These are phyloP conservation scores for Tuber melanosporum DNA, from an alignment of 495 filamentous ascomycete genomes.

Conservation along the genomic window DNA sequence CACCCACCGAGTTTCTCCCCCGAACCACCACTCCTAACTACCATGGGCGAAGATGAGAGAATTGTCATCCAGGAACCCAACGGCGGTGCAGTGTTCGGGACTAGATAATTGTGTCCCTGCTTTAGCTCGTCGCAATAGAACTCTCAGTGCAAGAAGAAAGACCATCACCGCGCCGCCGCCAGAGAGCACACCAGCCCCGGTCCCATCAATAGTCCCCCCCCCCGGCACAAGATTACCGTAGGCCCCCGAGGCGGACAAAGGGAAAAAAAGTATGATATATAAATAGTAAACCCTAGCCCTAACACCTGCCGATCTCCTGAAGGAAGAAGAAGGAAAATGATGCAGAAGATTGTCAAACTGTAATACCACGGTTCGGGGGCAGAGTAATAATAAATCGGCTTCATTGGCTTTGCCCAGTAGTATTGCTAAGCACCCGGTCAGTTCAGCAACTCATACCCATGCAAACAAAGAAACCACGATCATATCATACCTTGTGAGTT, in stretches of 20 bases:
- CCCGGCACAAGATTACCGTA: background rate
- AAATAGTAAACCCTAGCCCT: background rate
- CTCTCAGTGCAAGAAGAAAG: too few relatives aligned
- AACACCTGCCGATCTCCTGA: background rate
- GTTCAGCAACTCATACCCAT: constrained; percentile 26
- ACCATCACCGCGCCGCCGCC: background rate
- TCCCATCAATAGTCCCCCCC: background rate
- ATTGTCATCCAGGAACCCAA: too few relatives aligned
- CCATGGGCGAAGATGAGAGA: too few relatives aligned
- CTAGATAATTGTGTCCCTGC: too few relatives aligned
- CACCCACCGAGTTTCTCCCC: too few relatives aligned
- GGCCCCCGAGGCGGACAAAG: too few relatives aligned
- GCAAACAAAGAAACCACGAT: constrained; percentile 11
- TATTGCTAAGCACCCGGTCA: constrained; percentile 63
- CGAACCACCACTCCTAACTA: too few relatives aligned
- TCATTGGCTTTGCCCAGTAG: constrained; percentile 77
- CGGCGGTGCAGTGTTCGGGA: too few relatives aligned
- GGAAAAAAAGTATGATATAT: too few relatives aligned
- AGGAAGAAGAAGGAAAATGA: background rate
- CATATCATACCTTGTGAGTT: constrained; percentile 77
- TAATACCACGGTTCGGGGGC: background rate
- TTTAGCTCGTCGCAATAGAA: too few relatives aligned
- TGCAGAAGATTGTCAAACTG: background rate
- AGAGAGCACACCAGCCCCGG: background rate
- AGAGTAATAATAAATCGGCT: constrained; percentile 29